Evolutionary conservation across 2,329 filamentous ascomycete genomes (phyloP), one percentile per base, ranked within the genome.

Genomic region (Penicillium polonicum): DNA sequence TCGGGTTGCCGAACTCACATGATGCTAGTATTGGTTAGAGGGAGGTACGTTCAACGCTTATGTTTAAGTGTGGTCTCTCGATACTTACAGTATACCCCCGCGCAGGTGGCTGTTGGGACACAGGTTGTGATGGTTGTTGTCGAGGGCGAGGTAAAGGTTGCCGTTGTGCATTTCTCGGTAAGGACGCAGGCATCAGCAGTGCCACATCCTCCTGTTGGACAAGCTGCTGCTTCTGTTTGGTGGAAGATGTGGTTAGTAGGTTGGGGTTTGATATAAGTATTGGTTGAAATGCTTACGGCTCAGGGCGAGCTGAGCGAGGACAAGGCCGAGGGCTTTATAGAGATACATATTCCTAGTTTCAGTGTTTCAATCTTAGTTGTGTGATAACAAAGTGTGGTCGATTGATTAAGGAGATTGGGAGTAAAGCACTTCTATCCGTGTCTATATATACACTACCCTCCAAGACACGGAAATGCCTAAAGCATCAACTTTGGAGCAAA

Each of bases 31-130:
- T 19, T 25, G 4, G 13, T 55, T 13, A 55, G 52, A 49, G 7
- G 5, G 25, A 21, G 8, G 13, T 33, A 23, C 23, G 12, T 33
- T 13, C 21, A 13, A 15, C 10, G 19, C 7, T 21, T 12, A 5
- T 41, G 19, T 5, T 27, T 39, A 9, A n/a, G 12, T 27, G 19
- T 10, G 25, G 25, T 35, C 9, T 21, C 10, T 29, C 17, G 13
- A 12, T 45, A 39, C 66, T 60, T 59, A 70, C 65, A 50, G 50
- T 71, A 69, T 13, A 70, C 64, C 5, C 61, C 60, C 6, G 68
- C 48, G 35, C 67, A 70, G 21, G 68, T 69, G 7, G 67, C 41
- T 3, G 61, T 65, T 2, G 67, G 66, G 17, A 68, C 60, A 31
- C 66, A 70, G 31, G 64, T 65, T 1, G 58, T 66, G 12, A 67